Base-by-base conservation (phyloP, 106 monocot genomes). In the Apostasia ramifera region DNA sequence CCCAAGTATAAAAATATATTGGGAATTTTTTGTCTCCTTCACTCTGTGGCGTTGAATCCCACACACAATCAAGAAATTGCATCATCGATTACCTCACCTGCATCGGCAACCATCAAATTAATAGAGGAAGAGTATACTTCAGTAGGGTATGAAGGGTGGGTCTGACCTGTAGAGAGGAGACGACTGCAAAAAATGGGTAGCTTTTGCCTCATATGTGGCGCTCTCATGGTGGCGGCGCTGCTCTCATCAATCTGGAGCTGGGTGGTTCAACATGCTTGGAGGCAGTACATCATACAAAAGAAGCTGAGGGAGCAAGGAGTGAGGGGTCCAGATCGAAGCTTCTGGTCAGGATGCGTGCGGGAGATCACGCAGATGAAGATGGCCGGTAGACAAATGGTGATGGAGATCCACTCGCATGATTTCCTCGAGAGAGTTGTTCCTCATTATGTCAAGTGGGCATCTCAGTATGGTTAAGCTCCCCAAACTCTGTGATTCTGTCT, bases 271-370 rank as follows among this genome's bases (percentile, higher is more conserved):
- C 46, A 2, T 47, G 48, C 37, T 5, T 52, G 44, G 75, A 68
- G 51, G 43, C 75, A 67, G 13, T 69, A 56, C 11, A 3, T 26
- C 0, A 26, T 43, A 26, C 61, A 60, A 53, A 75, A 13, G 43
- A 61, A 15, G 53, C 10, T 75, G 10, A 68, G 75, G 47, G 53
- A 75, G 11, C 75, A 75, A 61, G 75, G 75, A 8, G 68, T 62
- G 52, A 12, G 2, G 11, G 75, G 75, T 1, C 75, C 75, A 0
- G 3, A 51, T 6, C 40, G 57, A 57, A 52, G 59, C 66, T 51
- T 70, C 44, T 63, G 71, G 50, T 66, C 64, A 44, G 78, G 78
- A 15, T 8, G 40, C 45, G 40, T 52, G 2, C 66, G 71, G 9
- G 78, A 75, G 43, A 75, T 75, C 60, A 61, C 10, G 43, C 67